Evolutionary conservation across 225 moss, liverwort and hornwort genomes (phyloP).

Genomic region (Antitrichia curtipendula): DNA sequence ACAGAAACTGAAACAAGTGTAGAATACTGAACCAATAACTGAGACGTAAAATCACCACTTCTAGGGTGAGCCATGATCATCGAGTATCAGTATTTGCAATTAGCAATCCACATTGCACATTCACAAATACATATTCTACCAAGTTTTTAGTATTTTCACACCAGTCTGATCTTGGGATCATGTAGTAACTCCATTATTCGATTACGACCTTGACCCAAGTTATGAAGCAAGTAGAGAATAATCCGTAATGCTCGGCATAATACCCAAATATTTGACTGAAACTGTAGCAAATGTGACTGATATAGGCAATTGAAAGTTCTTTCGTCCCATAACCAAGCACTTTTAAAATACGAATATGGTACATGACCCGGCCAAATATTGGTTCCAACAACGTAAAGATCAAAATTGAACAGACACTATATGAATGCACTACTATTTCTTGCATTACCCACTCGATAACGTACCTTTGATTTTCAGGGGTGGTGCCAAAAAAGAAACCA

Average conservation of each 20-base stretch:
- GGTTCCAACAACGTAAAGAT: not conserved
- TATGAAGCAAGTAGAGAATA: not conserved
- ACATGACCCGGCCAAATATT: not conserved
- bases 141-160: not conserved
- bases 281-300: not conserved
- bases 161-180: not conserved
- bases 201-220: not conserved
- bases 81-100: not conserved
- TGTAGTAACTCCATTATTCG: not conserved
- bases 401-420: not conserved
- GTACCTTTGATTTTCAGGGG: constrained; percentile 79
- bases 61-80: not conserved
- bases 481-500: constrained; percentile 94
- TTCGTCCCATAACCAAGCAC: not conserved
- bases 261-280: not conserved
- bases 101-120: not conserved
- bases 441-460: not conserved
- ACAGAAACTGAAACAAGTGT: not conserved
- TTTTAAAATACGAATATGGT: not conserved
- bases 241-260: not conserved
- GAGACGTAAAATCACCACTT: not conserved
- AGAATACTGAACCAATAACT: not conserved
- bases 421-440: not conserved
- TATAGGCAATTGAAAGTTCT: not conserved
- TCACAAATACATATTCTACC: not conserved